Evolutionary conservation across 805 yeast species (phyloP).

Genomic region (Clavispora santaluciae): DNA sequence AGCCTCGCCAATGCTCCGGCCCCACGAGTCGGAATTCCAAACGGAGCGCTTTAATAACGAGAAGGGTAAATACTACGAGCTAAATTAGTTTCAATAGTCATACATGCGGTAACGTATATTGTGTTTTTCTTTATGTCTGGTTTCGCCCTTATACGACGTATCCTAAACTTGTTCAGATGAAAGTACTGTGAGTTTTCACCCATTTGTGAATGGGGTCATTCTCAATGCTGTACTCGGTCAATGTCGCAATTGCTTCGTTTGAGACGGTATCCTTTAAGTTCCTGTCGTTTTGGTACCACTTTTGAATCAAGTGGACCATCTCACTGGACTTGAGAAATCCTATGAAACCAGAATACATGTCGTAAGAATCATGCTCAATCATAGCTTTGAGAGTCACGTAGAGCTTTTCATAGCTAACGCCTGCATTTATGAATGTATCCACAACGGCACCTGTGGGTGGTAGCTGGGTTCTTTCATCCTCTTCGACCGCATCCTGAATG

Average conservation of each 20-base stretch:
- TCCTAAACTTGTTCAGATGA: background rate
- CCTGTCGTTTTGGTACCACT: constrained; percentile 65
- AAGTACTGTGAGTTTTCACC: constrained; percentile 12
- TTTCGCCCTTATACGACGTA: background rate
- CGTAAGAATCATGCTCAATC: constrained; percentile 55
- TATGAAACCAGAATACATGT: constrained; percentile 45
- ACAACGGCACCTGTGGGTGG: constrained; percentile 53
- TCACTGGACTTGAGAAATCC: constrained; percentile 41
- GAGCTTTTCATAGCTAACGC: constrained; percentile 58
- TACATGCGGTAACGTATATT: background rate
- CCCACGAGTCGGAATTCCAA: constrained; percentile 19
- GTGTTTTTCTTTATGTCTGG: background rate
- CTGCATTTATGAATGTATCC: constrained; percentile 59
- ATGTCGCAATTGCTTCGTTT: constrained; percentile 38
- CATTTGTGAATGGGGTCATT: constrained; percentile 50
- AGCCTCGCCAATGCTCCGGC: constrained; percentile 24
- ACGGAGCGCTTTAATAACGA: constrained; percentile 35
- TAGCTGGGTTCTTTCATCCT: constrained; percentile 25
- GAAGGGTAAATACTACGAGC: constrained; percentile 42
- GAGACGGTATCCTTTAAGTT: constrained; percentile 55
- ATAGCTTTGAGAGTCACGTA: constrained; percentile 61
- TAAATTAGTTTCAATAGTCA: constrained; percentile 14
- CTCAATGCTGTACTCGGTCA: constrained; percentile 45
- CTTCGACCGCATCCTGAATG: constrained; percentile 37
- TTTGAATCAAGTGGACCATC: constrained; percentile 58